phyloP scores from a whole-genome alignment of 2,329 filamentous ascomycete species.

The Nemania serpens region DNA sequence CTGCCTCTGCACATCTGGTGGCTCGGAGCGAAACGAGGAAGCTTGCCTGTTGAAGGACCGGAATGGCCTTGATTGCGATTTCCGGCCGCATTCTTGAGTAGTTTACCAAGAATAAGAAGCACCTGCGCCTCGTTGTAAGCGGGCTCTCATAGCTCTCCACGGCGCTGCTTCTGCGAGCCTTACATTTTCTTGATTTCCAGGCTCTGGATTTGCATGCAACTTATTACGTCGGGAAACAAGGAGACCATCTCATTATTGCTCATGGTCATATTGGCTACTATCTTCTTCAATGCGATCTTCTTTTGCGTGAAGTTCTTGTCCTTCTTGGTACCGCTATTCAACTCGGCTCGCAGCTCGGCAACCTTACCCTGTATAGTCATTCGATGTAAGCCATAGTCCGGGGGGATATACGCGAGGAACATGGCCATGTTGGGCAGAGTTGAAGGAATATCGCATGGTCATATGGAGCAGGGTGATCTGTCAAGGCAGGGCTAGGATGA shows the following conservation, averaged over 20 bases:
- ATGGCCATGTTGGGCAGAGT: constrained; percentile 45
- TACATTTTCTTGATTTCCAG: constrained; percentile 99
- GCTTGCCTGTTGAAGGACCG: constrained; percentile 78
- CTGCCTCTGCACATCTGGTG: not conserved
- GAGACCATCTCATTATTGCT: constrained; percentile 99
- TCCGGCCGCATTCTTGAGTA: constrained; percentile 95
- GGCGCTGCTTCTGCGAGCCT: constrained; percentile 33
- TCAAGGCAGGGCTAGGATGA: constrained; percentile 19
- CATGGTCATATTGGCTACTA: constrained; percentile 99
- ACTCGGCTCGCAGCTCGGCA: constrained; percentile 90
- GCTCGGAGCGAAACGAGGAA: not conserved
- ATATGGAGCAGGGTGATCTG: constrained; percentile 13
- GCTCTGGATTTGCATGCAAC: constrained; percentile 91
- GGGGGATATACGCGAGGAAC: constrained; percentile 60
- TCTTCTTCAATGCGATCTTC: constrained; percentile 99
- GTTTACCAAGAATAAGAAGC: constrained; percentile 96
- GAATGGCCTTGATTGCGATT: constrained; percentile 88
- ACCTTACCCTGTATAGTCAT: constrained; percentile 89
- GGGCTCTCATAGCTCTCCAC: not conserved
- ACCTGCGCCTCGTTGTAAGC: constrained; percentile 61
- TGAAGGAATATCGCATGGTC: constrained; percentile 31
- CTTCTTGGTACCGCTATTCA: constrained; percentile 93
- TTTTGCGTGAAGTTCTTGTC: constrained; percentile 95
- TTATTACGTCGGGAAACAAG: constrained; percentile 92
- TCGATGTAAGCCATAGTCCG: constrained; percentile 54